Conservation (phyloP, 208 protist species). For the Leishmania tropica region DNA sequence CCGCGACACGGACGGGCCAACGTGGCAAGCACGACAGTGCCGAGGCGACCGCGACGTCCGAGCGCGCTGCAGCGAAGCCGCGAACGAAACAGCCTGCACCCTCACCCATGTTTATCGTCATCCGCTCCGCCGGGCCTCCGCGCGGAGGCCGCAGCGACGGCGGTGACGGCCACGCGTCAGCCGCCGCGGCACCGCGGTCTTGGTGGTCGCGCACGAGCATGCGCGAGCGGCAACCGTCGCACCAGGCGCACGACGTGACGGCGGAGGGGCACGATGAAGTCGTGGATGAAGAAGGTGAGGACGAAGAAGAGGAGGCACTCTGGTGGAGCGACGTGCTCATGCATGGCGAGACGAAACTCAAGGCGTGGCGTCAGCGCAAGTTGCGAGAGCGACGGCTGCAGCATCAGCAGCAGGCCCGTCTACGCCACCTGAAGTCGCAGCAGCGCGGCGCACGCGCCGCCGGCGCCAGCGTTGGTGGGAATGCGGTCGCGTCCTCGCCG, state of each 20-base stretch:
- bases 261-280: neutral
- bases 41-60: neutral
- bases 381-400: slow-evolving; percentile 17
- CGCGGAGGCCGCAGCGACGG: neutral
- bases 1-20: neutral
- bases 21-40: neutral
- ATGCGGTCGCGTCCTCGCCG: neutral
- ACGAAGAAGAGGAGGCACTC: slow-evolving; percentile 44
- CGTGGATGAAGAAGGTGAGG: neutral
- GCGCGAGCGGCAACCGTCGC: neutral
- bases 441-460: neutral
- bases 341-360: slow-evolving; percentile 33
- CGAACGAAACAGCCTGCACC: neutral
- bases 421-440: slow-evolving; percentile 4
- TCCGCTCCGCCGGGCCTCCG: slow-evolving; percentile 15
- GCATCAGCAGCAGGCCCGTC: slow-evolving; percentile 19
- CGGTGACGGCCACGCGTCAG: neutral
- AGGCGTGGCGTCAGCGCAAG: slow-evolving; percentile 20
- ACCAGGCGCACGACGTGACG: neutral
- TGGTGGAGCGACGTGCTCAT: slow-evolving; percentile 62
- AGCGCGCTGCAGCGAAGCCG: neutral
- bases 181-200: neutral
- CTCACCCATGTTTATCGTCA: slow-evolving; percentile 22
- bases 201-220: neutral
- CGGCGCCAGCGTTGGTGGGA: neutral